phyloP scores from a whole-genome alignment of 2,329 filamentous ascomycete genomes.

The Exserohilum turcica region DNA sequence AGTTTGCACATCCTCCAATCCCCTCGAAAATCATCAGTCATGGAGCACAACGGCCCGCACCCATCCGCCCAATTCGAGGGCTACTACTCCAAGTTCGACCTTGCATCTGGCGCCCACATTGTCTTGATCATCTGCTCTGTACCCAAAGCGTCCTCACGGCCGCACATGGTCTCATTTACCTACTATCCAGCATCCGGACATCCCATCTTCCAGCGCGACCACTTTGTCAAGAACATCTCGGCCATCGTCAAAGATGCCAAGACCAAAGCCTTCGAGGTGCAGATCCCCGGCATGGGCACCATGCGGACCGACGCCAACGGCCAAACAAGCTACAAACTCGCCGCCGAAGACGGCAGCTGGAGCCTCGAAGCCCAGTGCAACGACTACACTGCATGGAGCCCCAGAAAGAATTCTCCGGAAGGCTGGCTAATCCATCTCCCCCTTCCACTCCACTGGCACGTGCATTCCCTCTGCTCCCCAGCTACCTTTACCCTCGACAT shows the following conservation, averaged over 20 bases:
- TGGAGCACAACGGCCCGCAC: constrained; percentile 54
- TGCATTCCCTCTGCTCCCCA: constrained; percentile 53
- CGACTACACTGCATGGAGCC: constrained; percentile 48
- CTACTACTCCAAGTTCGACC: constrained; percentile 57
- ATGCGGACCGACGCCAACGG: constrained; percentile 46
- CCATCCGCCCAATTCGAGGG: constrained; percentile 53
- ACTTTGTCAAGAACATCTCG: constrained; percentile 51
- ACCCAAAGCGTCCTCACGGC: constrained; percentile 46
- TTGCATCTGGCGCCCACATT: constrained; percentile 54
- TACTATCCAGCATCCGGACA: constrained; percentile 50
- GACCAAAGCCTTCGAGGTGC: constrained; percentile 49
- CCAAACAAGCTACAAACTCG: constrained; percentile 45
- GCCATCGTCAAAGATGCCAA: constrained; percentile 33
- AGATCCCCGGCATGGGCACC: constrained; percentile 48
- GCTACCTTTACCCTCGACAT: constrained; percentile 50
- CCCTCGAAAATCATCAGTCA: constrained; percentile 12
- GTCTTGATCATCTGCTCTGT: constrained; percentile 56
- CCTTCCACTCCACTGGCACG: constrained; percentile 59
- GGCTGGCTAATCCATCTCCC: constrained; percentile 53
- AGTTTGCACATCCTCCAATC: not conserved
- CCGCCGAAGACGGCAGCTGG: constrained; percentile 39
- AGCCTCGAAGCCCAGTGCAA: constrained; percentile 49
- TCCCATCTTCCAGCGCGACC: constrained; percentile 49
- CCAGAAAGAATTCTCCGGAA: constrained; percentile 50
- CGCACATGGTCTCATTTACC: constrained; percentile 57